Conservation (phyloP, 1,139 yeast genomes). For the Scheffersomyces quercinus region DNA sequence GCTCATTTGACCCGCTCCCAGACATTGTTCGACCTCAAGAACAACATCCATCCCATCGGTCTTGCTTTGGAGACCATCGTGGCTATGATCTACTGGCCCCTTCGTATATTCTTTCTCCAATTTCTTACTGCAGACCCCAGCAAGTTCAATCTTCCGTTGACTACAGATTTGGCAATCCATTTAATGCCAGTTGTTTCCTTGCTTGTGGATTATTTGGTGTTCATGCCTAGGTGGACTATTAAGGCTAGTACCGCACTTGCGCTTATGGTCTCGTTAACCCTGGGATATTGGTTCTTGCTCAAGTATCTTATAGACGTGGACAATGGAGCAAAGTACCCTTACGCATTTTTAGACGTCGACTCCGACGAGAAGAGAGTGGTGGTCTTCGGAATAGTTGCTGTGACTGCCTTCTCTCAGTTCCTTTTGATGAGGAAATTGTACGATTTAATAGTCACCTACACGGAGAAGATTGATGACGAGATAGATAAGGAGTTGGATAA, state of each 20-base stretch:
- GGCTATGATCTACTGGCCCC: slow-evolving; percentile 65
- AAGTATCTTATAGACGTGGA: slow-evolving; percentile 47
- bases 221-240: slow-evolving; percentile 51
- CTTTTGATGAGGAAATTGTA: slow-evolving; percentile 29
- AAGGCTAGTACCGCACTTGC: slow-evolving; percentile 39
- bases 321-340: slow-evolving; percentile 55
- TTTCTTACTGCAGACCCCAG: slow-evolving; percentile 37
- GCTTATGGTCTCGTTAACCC: slow-evolving; percentile 39
- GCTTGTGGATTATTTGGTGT: slow-evolving; percentile 53
- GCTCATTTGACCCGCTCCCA: slow-evolving; percentile 35
- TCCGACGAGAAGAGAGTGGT: slow-evolving; percentile 40
- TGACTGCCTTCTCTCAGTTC: slow-evolving; percentile 42
- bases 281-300: slow-evolving; percentile 55
- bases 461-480: slow-evolving; percentile 12
- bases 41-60: slow-evolving; percentile 49
- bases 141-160: slow-evolving; percentile 40
- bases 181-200: slow-evolving; percentile 56
- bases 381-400: slow-evolving; percentile 52
- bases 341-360: slow-evolving; percentile 62
- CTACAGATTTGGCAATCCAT: slow-evolving; percentile 59
- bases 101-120: slow-evolving; percentile 50
- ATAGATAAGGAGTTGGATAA: slow-evolving; percentile 13
- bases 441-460: slow-evolving; percentile 19
- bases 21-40: slow-evolving; percentile 30
- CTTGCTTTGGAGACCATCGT: slow-evolving; percentile 61